phyloP scores from a whole-genome alignment of 2,329 filamentous ascomycete species.

The Ceratocystis eucalypticola region DNA sequence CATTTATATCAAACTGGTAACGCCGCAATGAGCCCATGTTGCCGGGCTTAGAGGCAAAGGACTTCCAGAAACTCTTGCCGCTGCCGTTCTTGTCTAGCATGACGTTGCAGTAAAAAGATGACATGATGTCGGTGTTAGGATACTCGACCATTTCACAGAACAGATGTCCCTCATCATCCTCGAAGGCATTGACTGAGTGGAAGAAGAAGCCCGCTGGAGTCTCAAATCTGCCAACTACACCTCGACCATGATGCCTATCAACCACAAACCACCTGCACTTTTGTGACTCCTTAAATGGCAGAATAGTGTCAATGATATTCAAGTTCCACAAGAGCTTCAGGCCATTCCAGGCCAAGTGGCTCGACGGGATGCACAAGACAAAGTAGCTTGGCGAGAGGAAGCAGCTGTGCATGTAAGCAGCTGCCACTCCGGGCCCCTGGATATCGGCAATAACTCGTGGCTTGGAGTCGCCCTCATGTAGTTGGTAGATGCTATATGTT shows the following conservation, averaged over 20 bases:
- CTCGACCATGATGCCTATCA: constrained; percentile 47
- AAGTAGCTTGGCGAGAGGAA: constrained; percentile 60
- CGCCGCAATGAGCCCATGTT: constrained; percentile 30
- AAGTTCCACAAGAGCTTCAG: constrained; percentile 47
- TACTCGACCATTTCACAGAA: constrained; percentile 54
- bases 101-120: constrained; percentile 56
- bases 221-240: constrained; percentile 55
- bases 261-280: constrained; percentile 60
- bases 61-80: constrained; percentile 32
- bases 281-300: constrained; percentile 43
- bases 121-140: constrained; percentile 49
- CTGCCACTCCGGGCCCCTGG: constrained; percentile 31
- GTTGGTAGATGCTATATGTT: constrained; percentile 57
- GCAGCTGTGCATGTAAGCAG: constrained; percentile 73
- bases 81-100: constrained; percentile 41
- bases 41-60: constrained; percentile 28
- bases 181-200: constrained; percentile 65
- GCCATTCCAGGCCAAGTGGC: constrained; percentile 45
- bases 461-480: constrained; percentile 46
- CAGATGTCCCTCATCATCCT: constrained; percentile 43
- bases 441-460: constrained; percentile 61
- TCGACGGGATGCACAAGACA: constrained; percentile 58
- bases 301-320: constrained; percentile 56
- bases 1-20: constrained; percentile 30
- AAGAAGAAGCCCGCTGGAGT: constrained; percentile 63